Evolutionary conservation across 2,329 filamentous ascomycete species (phyloP).

Genomic region (Aspergillus tubingensis): DNA sequence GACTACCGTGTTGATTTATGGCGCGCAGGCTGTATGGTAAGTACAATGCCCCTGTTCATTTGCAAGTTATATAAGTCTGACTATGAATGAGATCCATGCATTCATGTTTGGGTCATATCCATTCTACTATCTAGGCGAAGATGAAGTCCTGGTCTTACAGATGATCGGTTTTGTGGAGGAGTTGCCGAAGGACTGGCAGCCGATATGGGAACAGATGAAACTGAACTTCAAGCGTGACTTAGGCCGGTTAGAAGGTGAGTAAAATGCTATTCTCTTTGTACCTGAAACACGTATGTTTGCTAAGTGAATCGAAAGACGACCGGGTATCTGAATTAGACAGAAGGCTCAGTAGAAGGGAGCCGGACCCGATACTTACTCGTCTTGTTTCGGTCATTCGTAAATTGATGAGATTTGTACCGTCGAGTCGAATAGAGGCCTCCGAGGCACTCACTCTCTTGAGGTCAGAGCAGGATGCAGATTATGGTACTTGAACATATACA

Average conservation of each 20-base stretch:
- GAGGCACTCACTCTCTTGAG: constrained; percentile 21
- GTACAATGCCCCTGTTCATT: neutral
- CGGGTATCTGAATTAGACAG: constrained; percentile 16
- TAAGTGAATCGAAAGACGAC: fast-evolving
- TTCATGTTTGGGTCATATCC: constrained; percentile 22
- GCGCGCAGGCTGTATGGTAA: constrained; percentile 30
- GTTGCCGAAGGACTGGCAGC: constrained; percentile 23
- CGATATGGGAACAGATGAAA: constrained; percentile 19
- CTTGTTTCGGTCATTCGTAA: constrained; percentile 23
- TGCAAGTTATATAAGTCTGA: too few relatives aligned
- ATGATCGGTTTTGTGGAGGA: constrained; percentile 27
- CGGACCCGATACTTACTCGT: constrained; percentile 17
- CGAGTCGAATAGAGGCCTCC: constrained; percentile 21
- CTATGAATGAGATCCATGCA: constrained; percentile 26
- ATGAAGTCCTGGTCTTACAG: constrained; percentile 19
- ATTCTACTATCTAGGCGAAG: constrained; percentile 22
- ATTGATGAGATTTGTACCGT: constrained; percentile 27
- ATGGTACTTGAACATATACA: too few relatives aligned
- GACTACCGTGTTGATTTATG: constrained; percentile 37
- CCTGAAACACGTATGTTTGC: too few relatives aligned
- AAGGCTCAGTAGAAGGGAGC: constrained; percentile 17
- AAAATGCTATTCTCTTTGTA: neutral
- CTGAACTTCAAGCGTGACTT: constrained; percentile 3
- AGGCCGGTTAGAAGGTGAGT: constrained; percentile 8
- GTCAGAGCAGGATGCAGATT: too few relatives aligned